These are phyloP conservation scores for Aspergillus viridinutans DNA, from an alignment of 2,329 filamentous ascomycete genomes.

Conservation along the genomic window DNA sequence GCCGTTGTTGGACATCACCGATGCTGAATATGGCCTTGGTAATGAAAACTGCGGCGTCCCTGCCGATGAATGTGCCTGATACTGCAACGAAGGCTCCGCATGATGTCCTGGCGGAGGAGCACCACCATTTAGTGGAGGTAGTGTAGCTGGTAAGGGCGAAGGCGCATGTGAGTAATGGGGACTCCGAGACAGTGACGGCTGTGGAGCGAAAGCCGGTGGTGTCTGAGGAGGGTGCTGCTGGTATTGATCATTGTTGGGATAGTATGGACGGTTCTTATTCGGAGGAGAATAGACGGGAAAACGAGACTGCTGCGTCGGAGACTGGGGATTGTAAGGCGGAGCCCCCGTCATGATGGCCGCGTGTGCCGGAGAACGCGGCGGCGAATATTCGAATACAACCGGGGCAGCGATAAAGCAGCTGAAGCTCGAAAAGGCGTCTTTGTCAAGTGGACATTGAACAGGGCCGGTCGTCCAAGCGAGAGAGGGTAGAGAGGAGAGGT, in stretches of 20 bases:
- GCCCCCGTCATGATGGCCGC: conserved; percentile 41
- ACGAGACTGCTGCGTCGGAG: conserved; percentile 41
- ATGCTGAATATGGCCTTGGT: conserved; percentile 32
- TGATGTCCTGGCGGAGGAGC: conserved; percentile 27
- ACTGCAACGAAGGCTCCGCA: conserved; percentile 33
- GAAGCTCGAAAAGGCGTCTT: not conserved
- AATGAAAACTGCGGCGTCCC: conserved; percentile 30
- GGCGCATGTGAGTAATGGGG: conserved; percentile 40
- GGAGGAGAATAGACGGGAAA: conserved; percentile 42
- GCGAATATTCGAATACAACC: conserved; percentile 11
- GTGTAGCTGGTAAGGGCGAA: conserved; percentile 36
- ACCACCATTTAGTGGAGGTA: conserved; percentile 39
- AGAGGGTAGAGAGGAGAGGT: not conserved
- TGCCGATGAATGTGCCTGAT: conserved; percentile 30
- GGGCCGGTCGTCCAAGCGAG: not conserved
- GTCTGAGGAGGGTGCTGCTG: conserved; percentile 41
- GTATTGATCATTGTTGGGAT: conserved; percentile 42
- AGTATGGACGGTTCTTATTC: conserved; percentile 39
- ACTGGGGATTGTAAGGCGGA: conserved; percentile 44
- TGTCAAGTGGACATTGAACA: conserved; percentile 3
- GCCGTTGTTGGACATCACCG: conserved; percentile 33
- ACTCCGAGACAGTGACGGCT: conserved; percentile 34
- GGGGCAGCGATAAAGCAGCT: conserved; percentile 2
- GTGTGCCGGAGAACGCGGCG: conserved; percentile 27
- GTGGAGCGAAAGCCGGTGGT: conserved; percentile 37